These are phyloP conservation scores for Cercis canadensis DNA, from an alignment of 306 rosid species.

Conservation along the genomic window DNA sequence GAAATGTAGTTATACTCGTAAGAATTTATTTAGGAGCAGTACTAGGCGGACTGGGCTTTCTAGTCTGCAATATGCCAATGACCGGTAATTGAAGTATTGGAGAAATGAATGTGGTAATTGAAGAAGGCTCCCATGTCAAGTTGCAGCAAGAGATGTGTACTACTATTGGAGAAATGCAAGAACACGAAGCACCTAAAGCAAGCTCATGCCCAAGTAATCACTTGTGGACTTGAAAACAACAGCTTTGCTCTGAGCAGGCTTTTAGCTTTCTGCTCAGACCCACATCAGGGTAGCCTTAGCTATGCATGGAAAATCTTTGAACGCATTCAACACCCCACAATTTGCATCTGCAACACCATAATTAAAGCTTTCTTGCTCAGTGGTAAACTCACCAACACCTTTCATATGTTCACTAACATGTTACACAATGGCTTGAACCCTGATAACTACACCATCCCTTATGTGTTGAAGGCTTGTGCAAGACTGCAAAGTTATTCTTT, in stretches of 20 bases:
- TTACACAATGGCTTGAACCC: constrained; percentile 48
- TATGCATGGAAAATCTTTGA: constrained; percentile 62
- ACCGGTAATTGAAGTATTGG: neutral
- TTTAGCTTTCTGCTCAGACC: constrained; percentile 63
- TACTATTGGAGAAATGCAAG: constrained; percentile 63
- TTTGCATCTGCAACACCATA: constrained; percentile 69
- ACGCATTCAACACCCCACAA: constrained; percentile 62
- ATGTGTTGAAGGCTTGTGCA: constrained; percentile 63
- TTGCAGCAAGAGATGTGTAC: constrained; percentile 59
- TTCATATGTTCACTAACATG: constrained; percentile 48
- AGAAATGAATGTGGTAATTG: constrained; percentile 17
- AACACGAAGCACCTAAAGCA: constrained; percentile 68
- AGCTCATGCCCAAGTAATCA: constrained; percentile 69
- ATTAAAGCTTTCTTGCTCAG: constrained; percentile 55
- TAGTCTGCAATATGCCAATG: too few relatives aligned
- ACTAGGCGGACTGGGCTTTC: too few relatives aligned
- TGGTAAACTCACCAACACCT: constrained; percentile 38
- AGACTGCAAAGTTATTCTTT: constrained; percentile 31
- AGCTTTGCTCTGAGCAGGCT: constrained; percentile 69
- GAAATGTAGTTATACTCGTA: too few relatives aligned
- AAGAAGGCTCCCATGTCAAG: constrained; percentile 44
- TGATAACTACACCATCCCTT: constrained; percentile 74
- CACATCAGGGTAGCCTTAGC: constrained; percentile 47
- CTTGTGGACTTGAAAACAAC: constrained; percentile 53
- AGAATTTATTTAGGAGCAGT: too few relatives aligned